These are phyloP conservation scores for Spathaspora boniae DNA, from an alignment of 805 yeast species.

Conservation along the genomic window DNA sequence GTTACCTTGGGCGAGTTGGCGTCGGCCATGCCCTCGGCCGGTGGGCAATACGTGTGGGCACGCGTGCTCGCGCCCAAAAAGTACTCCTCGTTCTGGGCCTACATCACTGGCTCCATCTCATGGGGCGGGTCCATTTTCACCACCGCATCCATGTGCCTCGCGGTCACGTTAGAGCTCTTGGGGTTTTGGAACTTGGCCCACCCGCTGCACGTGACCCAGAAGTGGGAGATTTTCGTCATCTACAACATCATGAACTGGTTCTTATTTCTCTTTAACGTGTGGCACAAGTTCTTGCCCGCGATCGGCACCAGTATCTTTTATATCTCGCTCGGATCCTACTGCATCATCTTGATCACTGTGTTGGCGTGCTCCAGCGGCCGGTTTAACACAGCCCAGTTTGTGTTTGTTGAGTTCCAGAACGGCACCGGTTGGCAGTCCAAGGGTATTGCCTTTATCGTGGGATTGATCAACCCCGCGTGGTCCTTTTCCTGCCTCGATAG, in stretches of 20 bases:
- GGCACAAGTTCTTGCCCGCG: conserved; percentile 32
- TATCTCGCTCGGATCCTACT: conserved; percentile 31
- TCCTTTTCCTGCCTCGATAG: conserved; percentile 39
- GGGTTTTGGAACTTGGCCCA: conserved; percentile 35
- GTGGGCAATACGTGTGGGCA: conserved; percentile 44
- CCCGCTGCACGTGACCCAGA: conserved; percentile 29
- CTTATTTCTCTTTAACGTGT: conserved; percentile 33
- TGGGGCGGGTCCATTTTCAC: conserved; percentile 45
- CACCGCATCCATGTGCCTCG: conserved; percentile 35
- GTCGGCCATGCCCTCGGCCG: conserved; percentile 39
- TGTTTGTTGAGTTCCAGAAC: conserved; percentile 19
- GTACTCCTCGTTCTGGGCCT: conserved; percentile 35
- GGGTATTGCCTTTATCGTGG: conserved; percentile 36
- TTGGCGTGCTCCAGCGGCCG: conserved; percentile 34
- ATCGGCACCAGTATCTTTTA: conserved; percentile 35
- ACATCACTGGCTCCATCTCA: conserved; percentile 37
- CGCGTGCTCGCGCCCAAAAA: conserved; percentile 36
- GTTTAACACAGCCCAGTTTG: conserved; percentile 26
- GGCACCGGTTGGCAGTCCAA: conserved; percentile 27
- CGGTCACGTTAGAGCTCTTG: conserved; percentile 33
- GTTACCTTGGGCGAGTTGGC: conserved; percentile 38
- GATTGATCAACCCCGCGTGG: conserved; percentile 38
- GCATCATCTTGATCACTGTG: conserved; percentile 35
- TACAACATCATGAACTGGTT: conserved; percentile 33
- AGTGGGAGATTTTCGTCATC: conserved; percentile 36